These are phyloP conservation scores for Aspergillus quadrilineatus DNA, from an alignment of 2,329 filamentous ascomycete genomes.

Conservation along the genomic window DNA sequence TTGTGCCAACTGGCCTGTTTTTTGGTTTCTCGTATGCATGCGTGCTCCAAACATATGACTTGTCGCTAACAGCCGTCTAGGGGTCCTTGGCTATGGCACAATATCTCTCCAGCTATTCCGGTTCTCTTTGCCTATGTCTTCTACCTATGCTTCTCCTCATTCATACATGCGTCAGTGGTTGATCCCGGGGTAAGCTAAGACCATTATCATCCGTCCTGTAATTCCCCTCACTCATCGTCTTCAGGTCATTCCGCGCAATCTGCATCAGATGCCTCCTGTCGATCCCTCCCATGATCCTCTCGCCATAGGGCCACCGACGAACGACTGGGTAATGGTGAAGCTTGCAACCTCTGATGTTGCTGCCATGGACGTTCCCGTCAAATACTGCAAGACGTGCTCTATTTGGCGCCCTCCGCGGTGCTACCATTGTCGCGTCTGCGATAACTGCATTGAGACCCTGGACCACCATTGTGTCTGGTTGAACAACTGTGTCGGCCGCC, in stretches of 20 bases:
- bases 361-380: constrained; percentile 96
- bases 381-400: constrained; percentile 96
- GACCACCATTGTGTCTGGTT: constrained; percentile 99
- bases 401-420: constrained; percentile 95
- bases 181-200: constrained; percentile 78
- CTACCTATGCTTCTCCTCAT: constrained; percentile 87
- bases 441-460: constrained; percentile 95
- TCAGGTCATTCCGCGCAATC: constrained; percentile 86
- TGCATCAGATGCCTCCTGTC: constrained; percentile 80
- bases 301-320: constrained; percentile 77
- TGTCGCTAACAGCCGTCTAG: constrained; percentile 34
- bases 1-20: constrained; percentile 78
- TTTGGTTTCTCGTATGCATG: constrained; percentile 67
- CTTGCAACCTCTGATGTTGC: constrained; percentile 71
- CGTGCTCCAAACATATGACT: not conserved
- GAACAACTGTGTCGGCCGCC: constrained; percentile 94
- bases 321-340: constrained; percentile 90
- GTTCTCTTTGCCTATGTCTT: constrained; percentile 89
- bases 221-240: not conserved
- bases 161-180: constrained; percentile 85
- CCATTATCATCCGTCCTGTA: too few relatives aligned
- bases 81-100: constrained; percentile 79
- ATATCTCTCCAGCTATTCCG: constrained; percentile 84
- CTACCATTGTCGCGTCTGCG: constrained; percentile 94
- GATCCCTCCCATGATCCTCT: constrained; percentile 78